A percentile compares a stretch with the other conserved stretches of the same genome.
Evolutionary conservation across 108 stramenopile species (phyloP).

Genomic region (Aurantiochytrium sp.): DNA sequence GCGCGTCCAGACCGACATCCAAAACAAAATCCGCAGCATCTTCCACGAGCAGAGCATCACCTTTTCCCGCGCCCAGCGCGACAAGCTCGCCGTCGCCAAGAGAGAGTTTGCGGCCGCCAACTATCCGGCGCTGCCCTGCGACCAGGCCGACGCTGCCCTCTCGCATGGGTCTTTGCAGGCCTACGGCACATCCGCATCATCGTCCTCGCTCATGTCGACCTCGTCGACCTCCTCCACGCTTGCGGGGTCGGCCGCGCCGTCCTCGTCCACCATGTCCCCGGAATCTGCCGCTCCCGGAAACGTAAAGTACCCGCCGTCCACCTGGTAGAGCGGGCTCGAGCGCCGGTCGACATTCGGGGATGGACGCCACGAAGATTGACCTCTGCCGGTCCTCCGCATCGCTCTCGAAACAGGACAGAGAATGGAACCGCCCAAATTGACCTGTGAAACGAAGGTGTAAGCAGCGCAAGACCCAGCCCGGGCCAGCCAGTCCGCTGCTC

Average conservation of each 20-base stretch:
- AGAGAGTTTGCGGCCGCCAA: background rate
- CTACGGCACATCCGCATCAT: background rate
- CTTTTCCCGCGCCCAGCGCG: background rate
- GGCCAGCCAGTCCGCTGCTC: too few species aligned
- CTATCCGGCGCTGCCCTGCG: background rate
- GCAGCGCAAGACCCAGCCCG: too few species aligned
- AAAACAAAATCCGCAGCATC: background rate
- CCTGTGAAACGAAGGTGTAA: too few species aligned
- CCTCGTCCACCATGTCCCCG: background rate
- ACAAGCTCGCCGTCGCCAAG: background rate
- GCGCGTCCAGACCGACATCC: slow-evolving; percentile 24
- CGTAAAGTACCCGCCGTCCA: too few species aligned
- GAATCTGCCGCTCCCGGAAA: too few species aligned
- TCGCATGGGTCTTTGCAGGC: too few species aligned
- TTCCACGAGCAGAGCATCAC: background rate
- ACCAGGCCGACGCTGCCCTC: background rate
- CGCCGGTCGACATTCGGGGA: too few species aligned
- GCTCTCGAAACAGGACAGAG: too few species aligned
- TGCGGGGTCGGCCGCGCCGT: background rate
- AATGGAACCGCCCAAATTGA: too few species aligned
- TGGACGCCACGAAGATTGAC: too few species aligned
- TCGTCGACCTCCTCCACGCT: background rate
- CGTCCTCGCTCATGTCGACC: background rate
- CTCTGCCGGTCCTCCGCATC: too few species aligned
- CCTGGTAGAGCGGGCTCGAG: too few species aligned